Evolutionary conservation across 164 flowering plant genomes (phyloP).

Genomic region (Annona squamosa): DNA sequence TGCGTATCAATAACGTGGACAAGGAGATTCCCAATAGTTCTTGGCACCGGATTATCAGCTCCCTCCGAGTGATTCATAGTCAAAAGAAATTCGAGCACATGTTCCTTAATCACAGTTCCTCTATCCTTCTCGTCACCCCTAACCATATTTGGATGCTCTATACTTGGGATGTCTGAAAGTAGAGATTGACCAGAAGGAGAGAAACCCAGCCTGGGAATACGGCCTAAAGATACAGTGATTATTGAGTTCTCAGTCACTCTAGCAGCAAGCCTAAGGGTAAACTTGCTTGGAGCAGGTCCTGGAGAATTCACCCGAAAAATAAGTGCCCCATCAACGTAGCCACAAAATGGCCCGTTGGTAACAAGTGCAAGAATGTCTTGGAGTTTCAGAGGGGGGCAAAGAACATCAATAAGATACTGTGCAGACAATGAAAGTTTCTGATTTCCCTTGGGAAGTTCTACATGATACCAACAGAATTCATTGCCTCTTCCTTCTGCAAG

Average conservation of each 20-base stretch:
- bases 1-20: conserved; percentile 89
- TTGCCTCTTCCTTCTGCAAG: conserved; percentile 63
- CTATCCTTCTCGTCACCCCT: conserved; percentile 36
- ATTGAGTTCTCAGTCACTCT: conserved; percentile 82
- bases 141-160: conserved; percentile 48
- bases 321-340: conserved; percentile 90
- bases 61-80: conserved; percentile 98
- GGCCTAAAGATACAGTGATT: conserved; percentile 89
- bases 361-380: conserved; percentile 91
- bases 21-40: conserved; percentile 67
- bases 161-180: conserved; percentile 82
- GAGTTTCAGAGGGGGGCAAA: conserved; percentile 94
- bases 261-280: conserved; percentile 79
- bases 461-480: conserved; percentile 98
- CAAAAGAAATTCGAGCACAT: conserved; percentile 88
- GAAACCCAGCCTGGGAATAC: conserved; percentile 92
- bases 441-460: conserved; percentile 81
- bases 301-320: conserved; percentile 92
- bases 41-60: conserved; percentile 97
- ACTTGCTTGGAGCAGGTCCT: conserved; percentile 75
- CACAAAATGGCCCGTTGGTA: conserved; percentile 97
- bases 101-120: conserved; percentile 78
- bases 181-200: conserved; percentile 69
- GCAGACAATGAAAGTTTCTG: conserved; percentile 72
- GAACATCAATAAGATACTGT: conserved; percentile 75